Conservation (phyloP, 768 basidiomycete species). For the Phallus indusiatus region DNA sequence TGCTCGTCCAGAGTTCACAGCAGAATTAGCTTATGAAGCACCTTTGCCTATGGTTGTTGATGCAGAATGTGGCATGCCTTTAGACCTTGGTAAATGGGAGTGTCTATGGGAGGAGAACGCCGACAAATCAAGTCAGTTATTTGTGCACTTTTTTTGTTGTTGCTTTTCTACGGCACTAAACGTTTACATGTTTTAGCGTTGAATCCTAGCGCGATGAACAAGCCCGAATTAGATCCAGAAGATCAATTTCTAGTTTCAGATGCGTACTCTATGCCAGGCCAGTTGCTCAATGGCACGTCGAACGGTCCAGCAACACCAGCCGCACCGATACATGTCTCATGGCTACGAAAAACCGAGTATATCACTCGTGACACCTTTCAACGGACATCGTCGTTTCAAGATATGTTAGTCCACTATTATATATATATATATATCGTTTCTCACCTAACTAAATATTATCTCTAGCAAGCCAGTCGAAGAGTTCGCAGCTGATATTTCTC, state of each 20-base stretch:
- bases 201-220: conserved; percentile 56
- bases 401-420: conserved; percentile 37
- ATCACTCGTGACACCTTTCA: conserved; percentile 53
- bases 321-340: conserved; percentile 60
- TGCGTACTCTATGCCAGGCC: conserved; percentile 52
- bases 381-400: conserved; percentile 34
- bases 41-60: conserved; percentile 95
- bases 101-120: conserved; percentile 77
- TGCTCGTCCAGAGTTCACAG: conserved; percentile 76
- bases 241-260: conserved; percentile 49
- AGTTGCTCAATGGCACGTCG: conserved; percentile 21
- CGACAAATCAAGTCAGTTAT: conserved; percentile 50
- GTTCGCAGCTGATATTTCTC: conserved; percentile 57
- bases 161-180: background rate
- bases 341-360: conserved; percentile 91
- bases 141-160: conserved; percentile 5
- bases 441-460: background rate
- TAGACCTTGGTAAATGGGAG: conserved; percentile 78
- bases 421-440: background rate
- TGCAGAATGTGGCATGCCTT: conserved; percentile 92
- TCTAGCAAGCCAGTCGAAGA: conserved; percentile 39
- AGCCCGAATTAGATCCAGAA: conserved; percentile 58
- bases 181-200: conserved; percentile 28
- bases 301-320: conserved; percentile 32
- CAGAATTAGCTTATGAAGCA: conserved; percentile 68